These are phyloP conservation scores for Calonectria hongkongensis DNA, from an alignment of 2,329 filamentous ascomycete genomes.

Conservation along the genomic window DNA sequence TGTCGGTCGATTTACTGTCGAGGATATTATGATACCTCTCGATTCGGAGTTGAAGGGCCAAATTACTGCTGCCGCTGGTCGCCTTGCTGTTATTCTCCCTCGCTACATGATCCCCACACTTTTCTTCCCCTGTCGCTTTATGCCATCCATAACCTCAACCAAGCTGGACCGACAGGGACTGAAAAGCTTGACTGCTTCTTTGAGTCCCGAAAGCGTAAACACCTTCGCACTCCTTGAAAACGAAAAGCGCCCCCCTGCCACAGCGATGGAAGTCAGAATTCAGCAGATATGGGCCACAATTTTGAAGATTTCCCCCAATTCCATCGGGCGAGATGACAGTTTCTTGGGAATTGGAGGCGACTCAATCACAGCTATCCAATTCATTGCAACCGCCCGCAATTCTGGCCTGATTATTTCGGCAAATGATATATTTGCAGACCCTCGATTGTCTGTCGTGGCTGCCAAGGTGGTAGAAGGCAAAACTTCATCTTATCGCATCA, in stretches of 20 bases:
- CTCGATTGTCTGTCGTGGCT: constrained; percentile 13
- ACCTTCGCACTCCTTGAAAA: background rate
- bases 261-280: constrained; percentile 34
- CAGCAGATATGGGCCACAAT: constrained; percentile 57
- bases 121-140: constrained; percentile 39
- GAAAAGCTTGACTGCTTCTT: constrained; percentile 10
- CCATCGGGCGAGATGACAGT: constrained; percentile 34
- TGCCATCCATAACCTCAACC: constrained; percentile 43
- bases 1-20: no score
- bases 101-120: constrained; percentile 47
- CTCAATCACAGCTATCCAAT: constrained; percentile 52
- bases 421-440: constrained; percentile 35
- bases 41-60: background rate
- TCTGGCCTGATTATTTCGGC: constrained; percentile 27
- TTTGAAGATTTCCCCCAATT: constrained; percentile 54
- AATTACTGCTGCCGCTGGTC: background rate
- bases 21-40: background rate
- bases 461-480: background rate
- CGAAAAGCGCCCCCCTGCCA: constrained; percentile 2
- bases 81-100: constrained; percentile 34
- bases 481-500: background rate
- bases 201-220: constrained; percentile 29
- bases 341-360: constrained; percentile 28
- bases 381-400: constrained; percentile 36
- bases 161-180: constrained; percentile 46